These are phyloP conservation scores for Perkinsus marinus DNA, from an alignment of 169 alveolate genomes.

Conservation along the genomic window DNA sequence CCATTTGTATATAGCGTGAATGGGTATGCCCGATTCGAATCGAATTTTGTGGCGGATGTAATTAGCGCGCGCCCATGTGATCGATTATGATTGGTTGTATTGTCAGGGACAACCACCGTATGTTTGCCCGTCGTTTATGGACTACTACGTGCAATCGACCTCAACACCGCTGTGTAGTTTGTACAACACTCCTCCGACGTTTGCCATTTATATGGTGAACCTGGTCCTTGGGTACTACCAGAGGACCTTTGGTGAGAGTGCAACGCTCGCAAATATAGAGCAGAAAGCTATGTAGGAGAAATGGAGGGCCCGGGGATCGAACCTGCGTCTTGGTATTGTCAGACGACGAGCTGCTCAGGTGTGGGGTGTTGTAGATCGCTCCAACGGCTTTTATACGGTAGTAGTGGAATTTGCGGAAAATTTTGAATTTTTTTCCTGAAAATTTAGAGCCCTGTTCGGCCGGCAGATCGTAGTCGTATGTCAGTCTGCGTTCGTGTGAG, in stretches of 20 bases:
- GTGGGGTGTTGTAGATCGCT: not conserved
- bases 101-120: not conserved
- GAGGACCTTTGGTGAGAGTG: not conserved
- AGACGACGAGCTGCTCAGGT: not conserved
- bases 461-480: not conserved
- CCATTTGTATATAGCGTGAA: too few relatives aligned
- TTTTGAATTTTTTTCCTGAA: not conserved
- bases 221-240: not conserved
- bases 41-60: too few relatives aligned
- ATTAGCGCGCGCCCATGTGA: too few relatives aligned
- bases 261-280: not conserved
- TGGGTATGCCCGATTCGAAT: too few relatives aligned
- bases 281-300: not conserved
- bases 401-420: not conserved
- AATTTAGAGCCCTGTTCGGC: not conserved
- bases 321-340: not conserved
- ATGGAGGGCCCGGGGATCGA: not conserved
- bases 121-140: not conserved
- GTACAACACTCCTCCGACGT: not conserved
- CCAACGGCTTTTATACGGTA: not conserved
- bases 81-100: not conserved
- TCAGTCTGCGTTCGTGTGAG: not conserved
- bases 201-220: not conserved
- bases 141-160: not conserved
- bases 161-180: not conserved